These are phyloP conservation scores for Elsinoe australis DNA, from an alignment of 2,329 filamentous ascomycete species.

Conservation along the genomic window DNA sequence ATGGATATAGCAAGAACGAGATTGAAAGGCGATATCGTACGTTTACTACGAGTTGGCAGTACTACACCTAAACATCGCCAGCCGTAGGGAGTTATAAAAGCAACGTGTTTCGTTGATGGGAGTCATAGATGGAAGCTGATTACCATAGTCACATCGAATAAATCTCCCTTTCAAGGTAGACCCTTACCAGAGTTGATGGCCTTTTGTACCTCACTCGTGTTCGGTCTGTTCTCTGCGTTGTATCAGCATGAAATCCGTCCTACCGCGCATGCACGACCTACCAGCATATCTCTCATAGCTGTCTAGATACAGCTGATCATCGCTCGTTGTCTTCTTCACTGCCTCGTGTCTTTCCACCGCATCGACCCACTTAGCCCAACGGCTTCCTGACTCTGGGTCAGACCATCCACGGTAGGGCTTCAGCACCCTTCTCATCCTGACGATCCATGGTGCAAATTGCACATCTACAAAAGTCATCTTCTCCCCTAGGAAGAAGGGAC, in stretches of 20 bases:
- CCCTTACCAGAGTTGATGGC: conserved; percentile 53
- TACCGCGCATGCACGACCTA: conserved; percentile 29
- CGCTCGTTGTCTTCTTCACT: conserved; percentile 60
- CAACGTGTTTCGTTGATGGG: not conserved
- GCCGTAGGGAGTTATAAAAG: no score
- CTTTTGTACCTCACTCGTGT: conserved; percentile 51
- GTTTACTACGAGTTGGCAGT: no score
- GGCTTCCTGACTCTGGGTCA: conserved; percentile 52
- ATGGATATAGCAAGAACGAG: no score
- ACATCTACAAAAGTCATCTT: conserved; percentile 61
- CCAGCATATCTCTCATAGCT: conserved; percentile 57
- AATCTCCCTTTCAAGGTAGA: conserved; percentile 44
- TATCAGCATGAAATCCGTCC: not conserved
- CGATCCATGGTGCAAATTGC: conserved; percentile 66
- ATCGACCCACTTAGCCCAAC: conserved; percentile 63
- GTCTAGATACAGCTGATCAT: conserved; percentile 58
- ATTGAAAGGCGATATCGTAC: no score
- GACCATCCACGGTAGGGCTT: conserved; percentile 60
- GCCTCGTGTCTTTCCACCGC: conserved; percentile 59
- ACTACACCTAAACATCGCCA: no score
- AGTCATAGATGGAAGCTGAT: not conserved
- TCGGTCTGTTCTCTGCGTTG: conserved; percentile 49
- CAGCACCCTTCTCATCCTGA: conserved; percentile 60
- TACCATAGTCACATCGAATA: not conserved
- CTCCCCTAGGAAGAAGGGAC: conserved; percentile 61